Base-by-base conservation (phyloP, 2,329 filamentous ascomycete species). In the Clonostachys solani region DNA sequence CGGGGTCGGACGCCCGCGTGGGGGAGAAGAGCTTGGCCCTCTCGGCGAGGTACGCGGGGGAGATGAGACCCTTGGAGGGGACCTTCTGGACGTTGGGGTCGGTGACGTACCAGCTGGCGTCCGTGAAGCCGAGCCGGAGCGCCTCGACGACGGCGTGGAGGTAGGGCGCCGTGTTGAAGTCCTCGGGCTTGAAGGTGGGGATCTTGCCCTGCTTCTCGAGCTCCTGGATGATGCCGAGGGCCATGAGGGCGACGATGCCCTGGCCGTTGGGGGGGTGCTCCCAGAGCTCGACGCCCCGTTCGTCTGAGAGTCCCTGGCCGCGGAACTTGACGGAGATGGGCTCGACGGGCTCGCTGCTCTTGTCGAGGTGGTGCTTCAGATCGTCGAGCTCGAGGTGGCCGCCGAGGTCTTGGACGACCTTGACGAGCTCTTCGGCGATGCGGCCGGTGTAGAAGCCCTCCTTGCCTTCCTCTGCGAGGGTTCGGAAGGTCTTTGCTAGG, bases 191-290 rank as follows among this genome's bases (percentile, higher is more conserved):
- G 66, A 94, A 96, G 1, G 73, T 77, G 0, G 86, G 83, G 49
- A 97, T 90, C 57, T 83, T 83, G 37, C 86, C 86, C 15, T 77
- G 72, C 49, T 83, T 81, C 66, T 96, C 89, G 2, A 97, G 77
- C 61, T 92, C 84, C 63, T 96, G 85, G 43, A 99, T 74, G 54
- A 97, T 95, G 2, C 94, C 94, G 1, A 99, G 74, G 0, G 94
- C 89, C 86, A 97, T 96, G 33, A 97, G 73, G 0, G 94, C 94
- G 3, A 97, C 89, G 53, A 97, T 92, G 2, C 94, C 94, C 67
- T 97, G 94, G 0, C 94, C 92, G 58, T 97, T 97, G 9, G 94
- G 94, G 35, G 92, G 92, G 62, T 97, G 92, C 61, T 99, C 94
- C 92, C 92, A 97, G 1, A 99, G 73, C 60, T 95, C 84, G 40